phyloP scores from a whole-genome alignment of 108 stramenopile species.

The Hondaea fermentalgiana region DNA sequence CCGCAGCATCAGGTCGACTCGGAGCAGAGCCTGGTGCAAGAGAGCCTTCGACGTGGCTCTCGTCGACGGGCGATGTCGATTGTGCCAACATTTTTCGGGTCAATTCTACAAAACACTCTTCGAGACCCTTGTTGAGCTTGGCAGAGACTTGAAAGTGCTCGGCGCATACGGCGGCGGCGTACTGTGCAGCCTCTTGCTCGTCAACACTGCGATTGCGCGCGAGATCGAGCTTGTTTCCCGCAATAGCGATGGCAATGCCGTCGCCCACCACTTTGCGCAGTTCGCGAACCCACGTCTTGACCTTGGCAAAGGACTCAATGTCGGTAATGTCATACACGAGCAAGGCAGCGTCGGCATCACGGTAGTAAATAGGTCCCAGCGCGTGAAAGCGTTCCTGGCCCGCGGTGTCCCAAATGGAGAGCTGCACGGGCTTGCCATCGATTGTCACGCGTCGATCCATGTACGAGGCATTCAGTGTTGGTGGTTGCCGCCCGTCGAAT shows the following conservation, averaged over 20 bases:
- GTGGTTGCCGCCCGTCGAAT: constrained; percentile 40
- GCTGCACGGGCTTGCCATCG: background rate
- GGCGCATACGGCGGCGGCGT: constrained; percentile 29
- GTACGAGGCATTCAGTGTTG: constrained; percentile 57
- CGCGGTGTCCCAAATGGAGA: constrained; percentile 45
- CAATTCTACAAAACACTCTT: constrained; percentile 28
- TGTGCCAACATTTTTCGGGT: constrained; percentile 7
- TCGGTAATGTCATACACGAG: constrained; percentile 50
- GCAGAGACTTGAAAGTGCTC: constrained; percentile 29
- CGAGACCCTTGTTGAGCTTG: constrained; percentile 32
- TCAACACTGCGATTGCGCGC: constrained; percentile 23
- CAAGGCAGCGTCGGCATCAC: constrained; percentile 37
- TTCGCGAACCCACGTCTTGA: constrained; percentile 38
- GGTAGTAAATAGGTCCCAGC: constrained; percentile 34
- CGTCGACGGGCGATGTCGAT: background rate
- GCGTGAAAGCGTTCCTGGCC: constrained; percentile 45
- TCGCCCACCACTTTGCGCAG: constrained; percentile 33
- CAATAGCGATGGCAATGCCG: constrained; percentile 32
- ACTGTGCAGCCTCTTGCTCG: constrained; percentile 22
- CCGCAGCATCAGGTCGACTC: no score
- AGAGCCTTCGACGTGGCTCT: no score
- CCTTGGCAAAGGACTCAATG: constrained; percentile 29
- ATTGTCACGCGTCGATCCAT: constrained; percentile 21
- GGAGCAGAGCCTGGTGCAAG: no score
- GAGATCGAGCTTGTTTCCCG: constrained; percentile 44